phyloP scores from a whole-genome alignment of 1,284 basidiomycete species.

The Rhodotorula sp. region DNA sequence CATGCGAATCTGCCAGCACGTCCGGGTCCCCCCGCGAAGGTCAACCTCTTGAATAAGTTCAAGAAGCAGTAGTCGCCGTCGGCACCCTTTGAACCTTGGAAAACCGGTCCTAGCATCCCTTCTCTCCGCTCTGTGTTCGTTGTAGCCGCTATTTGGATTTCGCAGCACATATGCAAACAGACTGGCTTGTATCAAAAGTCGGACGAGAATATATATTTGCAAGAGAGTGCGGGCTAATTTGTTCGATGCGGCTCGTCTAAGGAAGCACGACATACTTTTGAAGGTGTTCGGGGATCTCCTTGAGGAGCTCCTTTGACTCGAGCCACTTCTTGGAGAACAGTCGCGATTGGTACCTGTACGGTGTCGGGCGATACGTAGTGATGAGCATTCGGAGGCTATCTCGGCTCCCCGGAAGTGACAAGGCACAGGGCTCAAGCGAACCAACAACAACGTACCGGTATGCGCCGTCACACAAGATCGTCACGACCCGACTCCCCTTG shows the following conservation, averaged over 20 bases:
- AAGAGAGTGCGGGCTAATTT: not conserved
- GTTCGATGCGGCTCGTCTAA: constrained; percentile 26
- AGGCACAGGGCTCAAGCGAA: no score
- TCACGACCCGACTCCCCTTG: constrained; percentile 75
- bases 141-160: no score
- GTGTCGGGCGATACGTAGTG: not conserved
- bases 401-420: no score
- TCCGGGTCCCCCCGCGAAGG: not conserved
- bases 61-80: not conserved
- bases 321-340: constrained; percentile 80
- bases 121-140: no score
- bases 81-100: no score
- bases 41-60: not conserved
- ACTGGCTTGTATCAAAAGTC: no score
- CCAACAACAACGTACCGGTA: constrained; percentile 69
- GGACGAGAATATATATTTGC: not conserved
- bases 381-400: not conserved
- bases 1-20: no score
- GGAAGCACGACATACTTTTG: constrained; percentile 85
- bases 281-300: constrained; percentile 78
- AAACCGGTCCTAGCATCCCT: no score
- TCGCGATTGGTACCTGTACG: constrained; percentile 75
- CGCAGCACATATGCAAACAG: no score
- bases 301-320: constrained; percentile 72
- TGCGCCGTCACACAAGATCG: constrained; percentile 90